phyloP scores from a whole-genome alignment of 768 basidiomycete species.

The Rhodocollybia butyracea region DNA sequence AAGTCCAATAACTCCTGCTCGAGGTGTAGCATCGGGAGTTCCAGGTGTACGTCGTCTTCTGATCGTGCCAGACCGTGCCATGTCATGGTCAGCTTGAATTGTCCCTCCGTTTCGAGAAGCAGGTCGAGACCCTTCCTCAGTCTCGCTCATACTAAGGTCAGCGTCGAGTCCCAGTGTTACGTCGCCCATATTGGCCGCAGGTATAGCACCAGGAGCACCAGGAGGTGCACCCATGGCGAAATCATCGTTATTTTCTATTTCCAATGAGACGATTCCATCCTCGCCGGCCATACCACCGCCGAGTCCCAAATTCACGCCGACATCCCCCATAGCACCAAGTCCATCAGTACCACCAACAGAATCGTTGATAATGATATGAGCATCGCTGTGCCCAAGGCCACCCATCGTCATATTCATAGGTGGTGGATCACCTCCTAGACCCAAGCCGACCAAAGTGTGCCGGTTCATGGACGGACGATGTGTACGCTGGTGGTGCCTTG shows the following conservation, averaged over 20 bases:
- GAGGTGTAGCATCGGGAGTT: conserved; percentile 57
- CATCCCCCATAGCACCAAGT: conserved; percentile 14
- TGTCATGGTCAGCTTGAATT: not conserved
- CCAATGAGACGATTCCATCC: conserved; percentile 72
- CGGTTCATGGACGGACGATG: conserved; percentile 7
- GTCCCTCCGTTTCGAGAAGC: not conserved
- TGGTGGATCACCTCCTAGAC: conserved; percentile 1
- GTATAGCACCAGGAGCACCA: conserved; percentile 79
- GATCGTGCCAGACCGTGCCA: conserved; percentile 12
- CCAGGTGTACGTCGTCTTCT: conserved; percentile 26
- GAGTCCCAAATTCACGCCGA: conserved; percentile 7
- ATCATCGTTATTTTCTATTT: conserved; percentile 82
- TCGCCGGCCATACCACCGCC: conserved; percentile 56
- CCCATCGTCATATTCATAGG: conserved; percentile 6
- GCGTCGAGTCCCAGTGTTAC: conserved; percentile 15
- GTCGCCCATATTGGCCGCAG: conserved; percentile 10
- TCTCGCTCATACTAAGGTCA: conserved; percentile 10
- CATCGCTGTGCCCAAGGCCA: conserved; percentile 24
- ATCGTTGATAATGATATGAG: conserved; percentile 51
- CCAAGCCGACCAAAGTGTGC: conserved; percentile 1
- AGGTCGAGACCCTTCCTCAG: conserved; percentile 6
- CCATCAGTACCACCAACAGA: conserved; percentile 35
- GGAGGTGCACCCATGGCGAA: conserved; percentile 90
- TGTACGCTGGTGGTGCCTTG: not conserved
- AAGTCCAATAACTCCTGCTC: conserved; percentile 56